Evolutionary conservation across 306 rosid genomes (phyloP), one percentile per base, ranked within the genome.

Genomic region (Sphenostylis stenocarpa): DNA sequence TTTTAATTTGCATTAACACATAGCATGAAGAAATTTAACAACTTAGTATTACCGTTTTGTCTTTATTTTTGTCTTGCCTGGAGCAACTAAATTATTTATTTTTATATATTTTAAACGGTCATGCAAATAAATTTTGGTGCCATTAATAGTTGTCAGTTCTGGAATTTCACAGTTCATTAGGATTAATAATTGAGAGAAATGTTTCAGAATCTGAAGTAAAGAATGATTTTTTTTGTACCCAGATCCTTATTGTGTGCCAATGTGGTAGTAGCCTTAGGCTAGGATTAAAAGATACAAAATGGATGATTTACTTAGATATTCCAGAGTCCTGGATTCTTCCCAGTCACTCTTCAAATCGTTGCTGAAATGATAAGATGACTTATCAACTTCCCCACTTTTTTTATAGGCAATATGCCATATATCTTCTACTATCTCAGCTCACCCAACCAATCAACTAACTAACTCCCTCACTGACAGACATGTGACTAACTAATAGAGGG

Each of bases 11-110:
- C 67, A 43, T 38, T 12, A 24, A 26, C 20, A 8, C 9, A 8
- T 67, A 63, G 72, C 47, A 31, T 26, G 83, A 49, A 47, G 62
- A 33, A 16, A 57, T 47, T 80, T 76, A 53, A 12, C 56, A 20
- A 47, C 56, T 19, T 82, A 31, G 41, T 39, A 43, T 65, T 23
- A 10, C 67, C 11, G 3, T 8, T 2, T 34, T 80, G 60, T 73
- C 67, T 24, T 44, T 64, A 44, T 57, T 36, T 75, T 26, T 75
- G 6, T 36, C 82, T 65, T 73, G 47, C 71, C 75, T 58, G 41
- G 53, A 52, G 70, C 70, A 77, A 34, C 56, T 61, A 73, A 45
- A 69, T n/a, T 17, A 39, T 34, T 17, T 48, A 36, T 38, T 19
- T 56, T 67, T 67, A 69, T 21, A 16, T 44, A 63, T 60, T 82